phyloP scores from a whole-genome alignment of 2,329 filamentous ascomycete genomes.

The Aspergillus sp. region DNA sequence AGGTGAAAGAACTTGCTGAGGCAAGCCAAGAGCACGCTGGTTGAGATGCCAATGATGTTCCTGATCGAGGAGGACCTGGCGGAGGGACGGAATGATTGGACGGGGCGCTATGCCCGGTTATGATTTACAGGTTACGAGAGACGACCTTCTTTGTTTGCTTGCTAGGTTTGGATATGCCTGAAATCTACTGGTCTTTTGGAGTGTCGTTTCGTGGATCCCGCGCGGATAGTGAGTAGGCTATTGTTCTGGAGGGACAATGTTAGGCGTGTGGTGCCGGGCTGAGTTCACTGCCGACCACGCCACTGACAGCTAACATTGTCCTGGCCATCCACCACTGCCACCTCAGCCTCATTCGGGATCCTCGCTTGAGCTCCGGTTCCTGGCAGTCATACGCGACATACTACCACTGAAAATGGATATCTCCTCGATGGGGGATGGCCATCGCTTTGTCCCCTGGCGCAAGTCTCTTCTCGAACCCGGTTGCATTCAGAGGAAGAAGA shows the following conservation, averaged over 20 bases:
- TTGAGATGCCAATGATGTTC: conserved; percentile 89
- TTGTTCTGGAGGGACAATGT: conserved; percentile 11
- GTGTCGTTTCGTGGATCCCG: conserved; percentile 3
- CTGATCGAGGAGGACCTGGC: conserved; percentile 79
- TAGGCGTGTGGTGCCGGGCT: neutral
- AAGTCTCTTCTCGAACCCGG: too few relatives aligned
- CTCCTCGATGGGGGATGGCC: too few relatives aligned
- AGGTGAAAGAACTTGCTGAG: conserved; percentile 62
- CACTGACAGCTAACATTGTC: too few relatives aligned
- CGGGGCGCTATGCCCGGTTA: conserved; percentile 58
- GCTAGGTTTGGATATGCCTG: too few relatives aligned
- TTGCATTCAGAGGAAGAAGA: too few relatives aligned
- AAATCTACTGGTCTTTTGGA: too few relatives aligned
- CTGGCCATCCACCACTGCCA: too few relatives aligned
- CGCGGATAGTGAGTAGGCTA: conserved; percentile 1
- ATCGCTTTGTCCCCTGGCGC: too few relatives aligned
- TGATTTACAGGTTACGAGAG: neutral
- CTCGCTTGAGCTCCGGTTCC: too few relatives aligned
- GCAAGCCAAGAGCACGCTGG: conserved; percentile 58
- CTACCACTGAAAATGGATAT: too few relatives aligned
- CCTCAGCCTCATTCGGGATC: too few relatives aligned
- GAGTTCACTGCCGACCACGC: neutral
- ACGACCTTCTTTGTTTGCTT: neutral
- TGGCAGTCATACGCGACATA: too few relatives aligned
- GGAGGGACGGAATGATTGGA: conserved; percentile 61